A percentile compares a stretch with the other conserved stretches of the same genome.
phyloP scores from a whole-genome alignment of 148 eudicot genomes.

The Silene conica region DNA sequence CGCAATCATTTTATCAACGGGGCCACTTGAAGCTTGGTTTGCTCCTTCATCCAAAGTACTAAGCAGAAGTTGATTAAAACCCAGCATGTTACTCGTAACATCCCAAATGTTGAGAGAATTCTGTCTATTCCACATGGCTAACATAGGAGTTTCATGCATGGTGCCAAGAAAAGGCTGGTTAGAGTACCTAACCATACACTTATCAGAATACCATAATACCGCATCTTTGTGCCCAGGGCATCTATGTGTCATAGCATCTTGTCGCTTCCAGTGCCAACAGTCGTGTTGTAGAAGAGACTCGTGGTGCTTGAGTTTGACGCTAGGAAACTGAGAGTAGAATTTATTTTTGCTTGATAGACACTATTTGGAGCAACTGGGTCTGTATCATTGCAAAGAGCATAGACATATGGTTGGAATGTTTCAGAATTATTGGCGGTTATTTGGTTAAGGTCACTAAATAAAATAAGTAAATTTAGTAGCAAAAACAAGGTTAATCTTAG shows the following conservation, averaged over 20 bases:
- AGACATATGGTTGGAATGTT: slow-evolving; percentile 6
- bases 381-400: slow-evolving; percentile 22
- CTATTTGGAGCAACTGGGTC: slow-evolving; percentile 9
- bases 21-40: slow-evolving; percentile 17
- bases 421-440: background rate
- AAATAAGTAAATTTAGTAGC: background rate
- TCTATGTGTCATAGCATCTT: slow-evolving; percentile 7
- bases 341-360: slow-evolving; percentile 13
- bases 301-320: slow-evolving; percentile 16
- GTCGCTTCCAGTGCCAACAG: slow-evolving; percentile 17
- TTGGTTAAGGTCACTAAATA: background rate
- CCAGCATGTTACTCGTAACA: slow-evolving; percentile 20
- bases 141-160: background rate
- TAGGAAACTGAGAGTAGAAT: slow-evolving; percentile 1
- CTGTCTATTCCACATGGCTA: background rate
- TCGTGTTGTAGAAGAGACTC: slow-evolving; percentile 21
- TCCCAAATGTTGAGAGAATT: slow-evolving; percentile 20
- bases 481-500: background rate
- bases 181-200: slow-evolving; percentile 30
- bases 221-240: slow-evolving; percentile 22
- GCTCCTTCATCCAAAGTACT: slow-evolving; percentile 15
- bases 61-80: slow-evolving; percentile 22
- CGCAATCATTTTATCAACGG: slow-evolving; percentile 13
- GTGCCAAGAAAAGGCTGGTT: slow-evolving; percentile 14
- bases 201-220: slow-evolving; percentile 28